Base-by-base conservation (phyloP, 2,329 filamentous ascomycete genomes). In the Penicillium sp. region DNA sequence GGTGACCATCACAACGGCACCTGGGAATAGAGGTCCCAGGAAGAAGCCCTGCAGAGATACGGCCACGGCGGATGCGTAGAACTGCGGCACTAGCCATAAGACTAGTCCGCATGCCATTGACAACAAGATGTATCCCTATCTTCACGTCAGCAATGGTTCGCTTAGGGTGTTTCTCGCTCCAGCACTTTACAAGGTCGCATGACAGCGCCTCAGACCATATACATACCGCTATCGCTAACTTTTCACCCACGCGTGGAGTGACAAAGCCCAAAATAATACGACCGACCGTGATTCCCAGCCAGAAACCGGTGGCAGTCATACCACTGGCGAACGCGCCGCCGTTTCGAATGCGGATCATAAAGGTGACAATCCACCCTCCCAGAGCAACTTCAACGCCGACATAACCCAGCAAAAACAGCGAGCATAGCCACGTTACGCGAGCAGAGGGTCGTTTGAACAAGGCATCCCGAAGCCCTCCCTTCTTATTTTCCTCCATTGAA, bases 301-400 rank as follows among this genome's bases (percentile, higher is more conserved):
- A 96, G 77, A 94, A 96, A 0, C 90, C 88, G 0, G 90, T 94
- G 0, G 87, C 88, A 0, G 86, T 87, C 77, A 95, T 85, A 2
- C 91, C 91, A 36, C 89, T 87, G 2, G 87, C 82, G 69, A 95
- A 94, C 0, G 86, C 79, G 24, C 80, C 82, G 3, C 87, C 90
- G 39, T 88, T 74, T 14, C 92, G 85, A 24, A 92, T 87, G 19
- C 84, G 80, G n/a, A 93, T 86, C 90, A 96, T 96, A 72, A 96
- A 96, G 0, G 88, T 88, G 50, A 91, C 88, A 62, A 96, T 88
- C 91, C 91, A 95, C 16, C 91, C 91, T 19, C 89, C 88, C 2
- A 92, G 78, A 0, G 85, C 86, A 11, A 79, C 78, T 59, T 96
- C 92, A 6, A 85, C 83, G 4, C 92, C 92, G 0, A 94, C 88